A percentile compares a stretch with the other conserved stretches of the same genome.
These are phyloP conservation scores for Mortierella sp. DNA, from an alignment of 371 early-diverging fungal species.

Conservation along the genomic window DNA sequence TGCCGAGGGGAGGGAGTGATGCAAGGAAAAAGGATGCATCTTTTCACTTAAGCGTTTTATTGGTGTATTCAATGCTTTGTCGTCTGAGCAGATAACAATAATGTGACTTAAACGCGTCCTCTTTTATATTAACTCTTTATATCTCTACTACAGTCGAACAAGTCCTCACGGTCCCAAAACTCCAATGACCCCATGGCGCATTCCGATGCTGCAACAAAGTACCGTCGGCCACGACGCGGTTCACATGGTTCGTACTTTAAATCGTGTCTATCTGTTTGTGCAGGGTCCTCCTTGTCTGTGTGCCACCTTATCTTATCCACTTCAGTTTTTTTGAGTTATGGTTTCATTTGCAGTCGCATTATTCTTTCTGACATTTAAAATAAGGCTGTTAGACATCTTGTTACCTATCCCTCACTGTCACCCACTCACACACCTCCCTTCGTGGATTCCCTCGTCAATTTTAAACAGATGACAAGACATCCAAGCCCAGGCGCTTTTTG, in stretches of 20 bases:
- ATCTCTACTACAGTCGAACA: constrained; percentile 18
- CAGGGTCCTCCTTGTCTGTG: too few relatives aligned
- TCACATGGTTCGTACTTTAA: constrained; percentile 49
- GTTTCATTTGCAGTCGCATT: not conserved
- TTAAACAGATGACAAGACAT: constrained; percentile 73
- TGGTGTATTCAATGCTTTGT: too few relatives aligned
- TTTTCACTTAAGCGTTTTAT: too few relatives aligned
- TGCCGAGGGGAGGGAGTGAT: too few relatives aligned
- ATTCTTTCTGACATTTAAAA: not conserved
- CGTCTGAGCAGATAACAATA: too few relatives aligned
- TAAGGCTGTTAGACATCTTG: too few relatives aligned
- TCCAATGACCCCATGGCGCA: constrained; percentile 42
- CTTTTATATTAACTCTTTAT: not conserved
- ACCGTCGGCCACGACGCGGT: constrained; percentile 50
- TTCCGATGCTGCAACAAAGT: constrained; percentile 40
- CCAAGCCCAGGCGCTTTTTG: constrained; percentile 79
- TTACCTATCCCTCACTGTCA: too few relatives aligned
- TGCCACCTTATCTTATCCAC: not conserved
- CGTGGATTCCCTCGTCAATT: not conserved
- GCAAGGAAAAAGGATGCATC: too few relatives aligned
- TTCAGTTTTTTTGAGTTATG: not conserved
- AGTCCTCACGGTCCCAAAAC: constrained; percentile 6
- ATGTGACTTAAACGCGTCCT: too few relatives aligned
- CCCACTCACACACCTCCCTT: too few relatives aligned
- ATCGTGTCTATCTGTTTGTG: too few relatives aligned